Conservation (phyloP, 2,329 filamentous ascomycete genomes). For the Arthrobotrys sphaeroides region DNA sequence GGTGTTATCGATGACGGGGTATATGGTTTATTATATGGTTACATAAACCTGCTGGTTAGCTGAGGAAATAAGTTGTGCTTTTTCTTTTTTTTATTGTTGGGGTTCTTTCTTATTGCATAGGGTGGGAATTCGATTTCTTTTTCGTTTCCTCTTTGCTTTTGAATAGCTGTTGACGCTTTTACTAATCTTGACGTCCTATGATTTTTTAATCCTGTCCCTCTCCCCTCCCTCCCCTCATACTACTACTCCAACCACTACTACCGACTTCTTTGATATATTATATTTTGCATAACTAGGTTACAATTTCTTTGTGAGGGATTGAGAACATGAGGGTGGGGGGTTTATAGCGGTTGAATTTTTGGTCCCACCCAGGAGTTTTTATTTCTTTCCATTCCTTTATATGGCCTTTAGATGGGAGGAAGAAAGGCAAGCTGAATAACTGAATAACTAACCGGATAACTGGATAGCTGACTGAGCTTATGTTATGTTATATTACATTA, state of each 20-base stretch:
- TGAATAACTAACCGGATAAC: too few relatives aligned
- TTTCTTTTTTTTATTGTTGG: not conserved
- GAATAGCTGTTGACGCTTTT: not conserved
- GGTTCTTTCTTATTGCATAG: constrained; percentile 28
- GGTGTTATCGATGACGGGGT: constrained; percentile 51
- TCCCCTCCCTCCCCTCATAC: not conserved
- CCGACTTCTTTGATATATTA: not conserved
- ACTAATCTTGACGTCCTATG: too few relatives aligned
- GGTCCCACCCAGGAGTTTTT: too few relatives aligned
- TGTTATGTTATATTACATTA: too few relatives aligned
- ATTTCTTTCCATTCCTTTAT: too few relatives aligned
- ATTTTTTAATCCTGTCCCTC: not conserved
- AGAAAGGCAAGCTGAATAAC: too few relatives aligned
- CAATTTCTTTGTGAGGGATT: not conserved
- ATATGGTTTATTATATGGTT: constrained; percentile 53
- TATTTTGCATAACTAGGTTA: not conserved
- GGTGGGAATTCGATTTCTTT: constrained; percentile 32
- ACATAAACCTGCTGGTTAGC: constrained; percentile 4
- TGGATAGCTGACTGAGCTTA: too few relatives aligned
- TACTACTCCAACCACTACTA: too few relatives aligned
- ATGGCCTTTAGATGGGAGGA: too few relatives aligned
- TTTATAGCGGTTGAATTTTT: too few relatives aligned
- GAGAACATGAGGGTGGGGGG: not conserved
- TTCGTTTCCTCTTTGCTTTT: constrained; percentile 1
- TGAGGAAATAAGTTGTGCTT: not conserved